Conservation (phyloP, 2,329 filamentous ascomycete genomes). For the Cryoendolithus antarcticus region DNA sequence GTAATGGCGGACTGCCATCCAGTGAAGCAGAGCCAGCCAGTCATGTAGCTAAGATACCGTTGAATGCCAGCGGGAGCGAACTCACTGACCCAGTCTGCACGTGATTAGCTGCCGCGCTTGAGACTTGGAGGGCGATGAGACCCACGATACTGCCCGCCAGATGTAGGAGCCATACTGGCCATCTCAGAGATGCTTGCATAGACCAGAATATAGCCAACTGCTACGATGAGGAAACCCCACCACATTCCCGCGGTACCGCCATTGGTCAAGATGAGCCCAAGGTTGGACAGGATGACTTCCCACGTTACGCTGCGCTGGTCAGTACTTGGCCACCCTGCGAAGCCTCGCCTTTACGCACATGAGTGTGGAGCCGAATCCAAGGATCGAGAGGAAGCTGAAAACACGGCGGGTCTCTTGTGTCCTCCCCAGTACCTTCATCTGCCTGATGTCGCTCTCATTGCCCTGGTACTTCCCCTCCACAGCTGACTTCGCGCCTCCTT, state of each 20-base stretch:
- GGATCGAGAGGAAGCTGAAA: constrained; percentile 18
- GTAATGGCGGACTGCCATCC: constrained; percentile 8
- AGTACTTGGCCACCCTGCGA: no score
- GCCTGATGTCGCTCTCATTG: constrained; percentile 3
- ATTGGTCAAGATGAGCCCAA: constrained; percentile 13
- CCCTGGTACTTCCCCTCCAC: constrained; percentile 3
- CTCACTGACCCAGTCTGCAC: constrained; percentile 12
- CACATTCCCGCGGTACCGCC: constrained; percentile 21
- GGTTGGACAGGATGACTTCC: constrained; percentile 14
- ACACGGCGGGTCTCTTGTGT: constrained; percentile 12
- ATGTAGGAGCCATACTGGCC: constrained; percentile 24
- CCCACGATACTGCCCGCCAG: constrained; percentile 18
- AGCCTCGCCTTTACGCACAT: constrained; percentile 6
- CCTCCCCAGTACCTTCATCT: constrained; percentile 3
- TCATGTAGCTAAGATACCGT: constrained; percentile 9
- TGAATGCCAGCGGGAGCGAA: constrained; percentile 8
- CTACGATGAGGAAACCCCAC: constrained; percentile 19
- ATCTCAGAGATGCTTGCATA: constrained; percentile 19
- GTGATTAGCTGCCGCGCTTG: no score
- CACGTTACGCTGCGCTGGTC: constrained; percentile 9
- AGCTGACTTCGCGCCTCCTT: constrained; percentile 2
- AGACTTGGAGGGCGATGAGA: no score
- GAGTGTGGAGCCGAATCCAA: constrained; percentile 19
- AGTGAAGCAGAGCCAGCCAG: constrained; percentile 9
- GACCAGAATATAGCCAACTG: constrained; percentile 17